Percentiles rank a stretch among this genome's conserved stretches.
phyloP scores from a whole-genome alignment of 1,139 yeast genomes.

The Taphrina wiesneri region DNA sequence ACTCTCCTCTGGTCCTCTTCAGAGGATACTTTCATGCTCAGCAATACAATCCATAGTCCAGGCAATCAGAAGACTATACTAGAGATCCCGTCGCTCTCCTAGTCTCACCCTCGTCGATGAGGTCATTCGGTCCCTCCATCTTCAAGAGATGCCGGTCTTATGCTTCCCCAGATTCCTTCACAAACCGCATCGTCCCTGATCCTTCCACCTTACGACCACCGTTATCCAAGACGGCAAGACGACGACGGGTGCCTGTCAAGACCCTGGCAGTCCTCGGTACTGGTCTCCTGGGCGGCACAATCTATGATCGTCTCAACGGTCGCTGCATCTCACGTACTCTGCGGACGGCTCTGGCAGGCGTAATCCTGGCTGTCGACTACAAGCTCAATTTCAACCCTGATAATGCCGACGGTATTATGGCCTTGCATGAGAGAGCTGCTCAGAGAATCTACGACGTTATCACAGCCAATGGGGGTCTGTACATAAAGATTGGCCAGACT shows the following conservation, averaged over 20 bases:
- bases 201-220: slow-evolving; percentile 21
- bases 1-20: neutral
- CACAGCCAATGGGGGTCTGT: slow-evolving; percentile 64
- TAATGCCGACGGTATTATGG: slow-evolving; percentile 52
- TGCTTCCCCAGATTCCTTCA: slow-evolving; percentile 18
- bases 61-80: too few species aligned
- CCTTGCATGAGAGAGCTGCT: slow-evolving; percentile 63
- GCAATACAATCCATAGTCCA: neutral
- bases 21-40: neutral
- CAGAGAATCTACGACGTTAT: slow-evolving; percentile 57
- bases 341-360: slow-evolving; percentile 54
- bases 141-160: slow-evolving; percentile 10
- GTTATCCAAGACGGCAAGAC: neutral
- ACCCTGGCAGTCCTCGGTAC: slow-evolving; percentile 6
- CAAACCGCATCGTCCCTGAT: slow-evolving; percentile 26
- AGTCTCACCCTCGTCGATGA: neutral
- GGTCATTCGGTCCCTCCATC: slow-evolving; percentile 2
- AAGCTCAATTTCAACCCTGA: slow-evolving; percentile 50
- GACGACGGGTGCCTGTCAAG: slow-evolving; percentile 23
- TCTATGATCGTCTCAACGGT: slow-evolving; percentile 44
- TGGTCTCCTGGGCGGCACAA: neutral
- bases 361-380: slow-evolving; percentile 62
- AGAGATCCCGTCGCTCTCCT: too few species aligned
- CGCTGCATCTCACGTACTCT: slow-evolving; percentile 51
- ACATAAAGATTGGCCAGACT: slow-evolving; percentile 74